Evolutionary conservation across 495 filamentous ascomycete genomes (phyloP), one percentile per base, ranked within the genome.

Genomic region (Paragyromitra xinjiangensis): DNA sequence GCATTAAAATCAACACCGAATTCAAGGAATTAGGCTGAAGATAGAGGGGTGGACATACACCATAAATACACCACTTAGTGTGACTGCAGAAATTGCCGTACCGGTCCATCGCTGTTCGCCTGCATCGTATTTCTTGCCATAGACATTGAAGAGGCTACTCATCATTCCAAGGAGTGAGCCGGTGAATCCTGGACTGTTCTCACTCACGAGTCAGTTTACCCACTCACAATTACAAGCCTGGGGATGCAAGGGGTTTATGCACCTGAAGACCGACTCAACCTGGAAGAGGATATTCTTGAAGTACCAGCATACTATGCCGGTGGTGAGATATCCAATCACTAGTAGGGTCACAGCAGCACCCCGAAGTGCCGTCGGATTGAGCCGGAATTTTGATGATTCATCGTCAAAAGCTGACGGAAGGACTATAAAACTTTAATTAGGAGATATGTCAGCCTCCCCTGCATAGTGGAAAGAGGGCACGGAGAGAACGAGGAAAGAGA

Each of bases 211-310:
- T 59, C 1, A 75, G 53, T 34, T 6, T 24, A 45, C 19, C 37
- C 7, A 77, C 14, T 55, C 37, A 14, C 53, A 3, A 34, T 29
- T 58, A 11, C 34, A 50, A 56, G 19, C 44, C 58, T 11, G 22
- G 24, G 29, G 19, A 26, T 26, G 48, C 9, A 14, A 16, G 7
- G 40, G 42, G 24, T 26, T 7, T 19, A 12, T 26, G 16, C 64
- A 78, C 77, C 77, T 14, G 51, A 79, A 79, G 16, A 79, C 71
- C 14, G 64, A 53, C 73, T 79, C 77, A 55, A 79, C 64, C 12
- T 79, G 77, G 48, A 79, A 79, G 11, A 79, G 12, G 11, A 71
- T 64, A 59, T 79, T 79, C 73, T 77, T 79, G 58, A 79, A 79
- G 29, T 62, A 34, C 74, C 74, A 79, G 48, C 77, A 79, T 11